Base-by-base conservation (phyloP, 2,329 filamentous ascomycete species). In the Sclerotinia glacialis region DNA sequence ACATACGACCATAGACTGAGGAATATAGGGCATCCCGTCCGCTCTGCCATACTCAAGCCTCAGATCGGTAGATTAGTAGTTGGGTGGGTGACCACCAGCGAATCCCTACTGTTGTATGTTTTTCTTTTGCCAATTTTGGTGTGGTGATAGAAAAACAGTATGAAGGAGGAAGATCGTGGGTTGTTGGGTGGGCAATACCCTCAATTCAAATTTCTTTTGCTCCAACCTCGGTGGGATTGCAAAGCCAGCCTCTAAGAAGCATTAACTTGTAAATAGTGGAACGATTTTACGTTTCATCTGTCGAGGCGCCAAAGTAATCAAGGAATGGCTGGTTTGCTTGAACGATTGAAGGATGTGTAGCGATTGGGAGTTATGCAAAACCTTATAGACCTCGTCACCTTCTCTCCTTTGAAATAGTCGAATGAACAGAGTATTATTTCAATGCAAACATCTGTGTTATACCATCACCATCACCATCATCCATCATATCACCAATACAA, bases 21-120 rank as follows among this genome's bases (percentile, higher is more conserved):
- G 34, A 60, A 18, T 26, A 26, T 40, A 26, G 42, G 59, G 66
- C 64, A 68, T 68, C 67, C 67, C 58, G 58, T 68, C 55, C 64
- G 64, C 64, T 68, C 64, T 68, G 67, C 58, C 53, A 64, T 68
- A 65, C 63, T 60, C 42, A 68, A 68, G 64, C 56, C 23, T 62
- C 64, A 63, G 53, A 67, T 66, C 58, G 64, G 64, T 63, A 60
- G 67, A 62, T 68, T 28, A 61, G 67, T 68, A 68, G 64, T 68
- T 62, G 47, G 49, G 64, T 66, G 50, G 63, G 67, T 66, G 64
- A 66, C 64, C 47, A 66, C 55, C 40, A 52, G 67, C 67, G 67
- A 68, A 68, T 68, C 21, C 62, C 62, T 61, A 55, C 62, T 67
- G 60, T 59, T 44, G 49, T 68, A 40, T 53, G 52, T 64, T 18